Base-by-base conservation (phyloP, 495 filamentous ascomycete species). In the Podospora tetraspora region DNA sequence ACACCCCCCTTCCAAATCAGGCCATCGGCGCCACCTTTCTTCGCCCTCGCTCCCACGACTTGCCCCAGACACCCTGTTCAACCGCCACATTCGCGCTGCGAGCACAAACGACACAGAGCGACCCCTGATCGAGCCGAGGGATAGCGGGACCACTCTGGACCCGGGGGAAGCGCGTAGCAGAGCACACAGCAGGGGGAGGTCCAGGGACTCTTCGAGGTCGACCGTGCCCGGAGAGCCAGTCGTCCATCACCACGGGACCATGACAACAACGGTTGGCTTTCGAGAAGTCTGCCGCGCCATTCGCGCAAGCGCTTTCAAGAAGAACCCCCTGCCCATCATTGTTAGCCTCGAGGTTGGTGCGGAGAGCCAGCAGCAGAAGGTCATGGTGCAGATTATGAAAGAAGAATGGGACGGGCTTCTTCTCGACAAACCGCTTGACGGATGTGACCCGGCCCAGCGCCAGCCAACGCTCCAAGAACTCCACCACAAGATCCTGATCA, bases 311-410 rank as follows among this genome's bases (percentile, higher is more conserved):
- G 92, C 92, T 0, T 97, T 98, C 72, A 81, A 89, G 25, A 85
- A 79, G 2, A 84, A 80, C 69, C 85, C 91, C 37, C 82, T 96
- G 11, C 94, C 94, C 0, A 81, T 98, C 7, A 94, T 98, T 57
- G 84, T 97, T 69, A 96, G 92, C 73, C 81, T 98, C 5, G 94
- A 98, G 79, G 92, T 97, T 1, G 94, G 97, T 76, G 90, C 91
- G 10, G 86, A 88, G 59, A 76, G 83, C 1, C 88, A 91, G 30
- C 94, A 98, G 76, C 94, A 98, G 76, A 87, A 90, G 68, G 84
- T 87, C 29, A 97, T 97, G 91, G 93, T 97, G 0, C 84, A 93
- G 65, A 97, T 97, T 63, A 97, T 98, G 88, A 87, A 87, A 67
- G 86, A 96, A 67, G 88, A 90, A 57, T 98, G 92, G 92, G 86